Conservation (phyloP, 148 eudicot species). For the Vaccinium vitisidaea region DNA sequence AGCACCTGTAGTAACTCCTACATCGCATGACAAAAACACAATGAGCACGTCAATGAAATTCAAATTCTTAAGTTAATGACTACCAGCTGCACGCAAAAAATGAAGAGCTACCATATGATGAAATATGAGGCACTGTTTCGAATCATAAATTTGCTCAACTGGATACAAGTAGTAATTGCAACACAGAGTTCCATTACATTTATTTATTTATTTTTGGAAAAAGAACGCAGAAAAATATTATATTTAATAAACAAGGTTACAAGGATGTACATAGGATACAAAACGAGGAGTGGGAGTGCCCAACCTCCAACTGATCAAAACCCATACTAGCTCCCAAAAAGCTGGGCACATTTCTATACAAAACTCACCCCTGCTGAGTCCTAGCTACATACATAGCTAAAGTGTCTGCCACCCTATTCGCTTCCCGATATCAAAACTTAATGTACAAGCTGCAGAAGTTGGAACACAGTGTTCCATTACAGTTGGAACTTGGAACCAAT, state of each 20-base stretch:
- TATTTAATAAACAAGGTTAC: too few relatives aligned
- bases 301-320: too few relatives aligned
- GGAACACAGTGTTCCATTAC: neutral
- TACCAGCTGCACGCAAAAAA: neutral
- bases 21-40: slow-evolving; percentile 20
- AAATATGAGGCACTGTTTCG: neutral
- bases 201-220: too few relatives aligned
- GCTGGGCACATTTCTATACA: too few relatives aligned
- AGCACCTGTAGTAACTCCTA: slow-evolving; percentile 97
- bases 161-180: neutral
- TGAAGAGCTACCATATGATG: neutral
- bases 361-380: too few relatives aligned
- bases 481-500: neutral
- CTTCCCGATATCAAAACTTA: too few relatives aligned
- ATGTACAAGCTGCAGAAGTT: neutral
- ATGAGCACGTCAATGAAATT: neutral
- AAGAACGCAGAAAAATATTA: too few relatives aligned
- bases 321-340: too few relatives aligned
- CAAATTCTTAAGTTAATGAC: neutral
- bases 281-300: too few relatives aligned
- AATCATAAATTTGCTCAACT: neutral
- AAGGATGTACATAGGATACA: too few relatives aligned
- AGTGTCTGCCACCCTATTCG: too few relatives aligned
- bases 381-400: too few relatives aligned
- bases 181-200: neutral